Evolutionary conservation across 2,329 filamentous ascomycete species (phyloP), one percentile per base, ranked within the genome.

Genomic region (Dothiorella sarmentorum): DNA sequence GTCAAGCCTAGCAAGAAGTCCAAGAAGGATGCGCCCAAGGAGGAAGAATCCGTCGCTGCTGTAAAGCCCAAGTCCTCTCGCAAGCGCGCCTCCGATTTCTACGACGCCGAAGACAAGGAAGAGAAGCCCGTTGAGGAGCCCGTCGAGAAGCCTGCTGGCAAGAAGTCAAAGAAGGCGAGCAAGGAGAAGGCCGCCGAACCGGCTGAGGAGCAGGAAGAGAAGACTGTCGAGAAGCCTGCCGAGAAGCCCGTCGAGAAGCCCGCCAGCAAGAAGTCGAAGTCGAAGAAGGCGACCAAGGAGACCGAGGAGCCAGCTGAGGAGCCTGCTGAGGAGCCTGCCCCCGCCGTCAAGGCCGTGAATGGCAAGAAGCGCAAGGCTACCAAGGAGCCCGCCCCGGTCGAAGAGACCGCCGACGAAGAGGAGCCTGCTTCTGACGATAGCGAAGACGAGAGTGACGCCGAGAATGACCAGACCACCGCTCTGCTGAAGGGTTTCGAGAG

Each of bases 401-500:
- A 58, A n/a, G 55, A 55, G 24, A 17, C 44, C n/a, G 44, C 35
- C 26, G 56, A 49, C 6, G 45, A 63, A 43, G 61, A 65, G 42
- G 65, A 65, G 52, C 56, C 61, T 9, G 61, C 63, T 33, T 64
- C 63, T 13, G 63, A 67, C 10, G 63, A 60, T 17, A 65, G 44
- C 63, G 61, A 29, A 7, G 70, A 73, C 13, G 71, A 70, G 27
- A 67, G 67, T 33, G 68, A 69, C 13, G 69, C 69, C 45, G 65
- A 67, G 18, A 76, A 76, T 37, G 77, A 80, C 65, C 78, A 80
- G 65, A 80, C 78, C 27, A 76, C 75, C n/a, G 78, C 76, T 7
- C 71, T 81, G 17, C 75, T 81, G 24, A 76, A 77, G 61, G 79
- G 79, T 56, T 81, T 81, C 66, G 77, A 78, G 55, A 77, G 74